Evolutionary conservation across 257 asterid genomes (phyloP).

Genomic region (Penstemon eatonii): DNA sequence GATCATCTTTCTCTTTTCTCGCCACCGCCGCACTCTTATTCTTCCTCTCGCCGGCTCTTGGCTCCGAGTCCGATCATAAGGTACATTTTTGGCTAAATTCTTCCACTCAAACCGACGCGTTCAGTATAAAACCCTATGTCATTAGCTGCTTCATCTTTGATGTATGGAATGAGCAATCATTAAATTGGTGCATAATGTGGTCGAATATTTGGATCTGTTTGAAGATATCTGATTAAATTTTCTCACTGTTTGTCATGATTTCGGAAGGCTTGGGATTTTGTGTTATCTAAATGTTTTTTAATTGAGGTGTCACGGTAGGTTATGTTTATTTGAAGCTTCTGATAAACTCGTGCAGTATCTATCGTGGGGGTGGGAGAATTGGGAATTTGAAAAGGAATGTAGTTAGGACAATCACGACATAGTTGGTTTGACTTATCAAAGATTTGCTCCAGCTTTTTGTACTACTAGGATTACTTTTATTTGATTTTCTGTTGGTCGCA

Average conservation of each 20-base stretch:
- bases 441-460: background rate
- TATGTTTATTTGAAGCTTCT: background rate
- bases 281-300: conserved; percentile 35
- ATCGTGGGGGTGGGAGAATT: background rate
- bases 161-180: background rate
- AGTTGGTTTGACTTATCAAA: background rate
- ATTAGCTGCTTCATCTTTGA: conserved; percentile 21
- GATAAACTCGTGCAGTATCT: background rate
- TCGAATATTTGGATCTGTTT: background rate
- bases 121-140: conserved; percentile 30
- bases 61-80: conserved; percentile 55
- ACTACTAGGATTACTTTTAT: background rate
- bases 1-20: conserved; percentile 30
- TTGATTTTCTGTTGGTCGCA: background rate
- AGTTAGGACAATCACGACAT: background rate
- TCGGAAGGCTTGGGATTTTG: background rate
- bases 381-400: background rate
- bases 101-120: conserved; percentile 15
- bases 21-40: conserved; percentile 20
- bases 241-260: background rate
- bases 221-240: background rate
- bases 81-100: conserved; percentile 22
- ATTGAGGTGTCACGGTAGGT: background rate
- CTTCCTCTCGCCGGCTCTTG: conserved; percentile 40
- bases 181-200: background rate